Evolutionary conservation across 140 eudicot genomes (phyloP), one percentile per base, ranked within the genome.

Genomic region (Stevia rebaudiana): DNA sequence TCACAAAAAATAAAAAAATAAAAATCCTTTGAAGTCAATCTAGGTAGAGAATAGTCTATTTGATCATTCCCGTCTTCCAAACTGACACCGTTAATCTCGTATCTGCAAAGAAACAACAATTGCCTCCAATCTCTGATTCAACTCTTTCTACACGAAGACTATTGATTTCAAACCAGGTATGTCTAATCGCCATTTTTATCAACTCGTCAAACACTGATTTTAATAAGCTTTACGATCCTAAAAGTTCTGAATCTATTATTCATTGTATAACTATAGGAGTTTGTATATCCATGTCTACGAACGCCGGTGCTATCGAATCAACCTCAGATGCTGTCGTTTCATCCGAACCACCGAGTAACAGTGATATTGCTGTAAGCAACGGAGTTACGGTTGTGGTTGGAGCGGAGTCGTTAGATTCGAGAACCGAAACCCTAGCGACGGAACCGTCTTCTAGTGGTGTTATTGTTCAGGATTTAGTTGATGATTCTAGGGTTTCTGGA

Each of bases 401-500:
- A 35, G 49, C 15, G 33, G 48, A 41, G 9, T 63, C 57, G 49
- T 28, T 51, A 25, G 77, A 41, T 63, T 41, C 42, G 42, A 53
- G 42, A 46, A 53, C 66, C 6, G 72, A 23, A 73, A 73, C 67
- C 72, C 78, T 65, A 65, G 25, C 57, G 21, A 52, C 7, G 52
- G 55, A 61, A 15, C 61, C 51, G 51, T 58, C 50, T 31, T 21
- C 67, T 59, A 69, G 42, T 23, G 44, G 21, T 15, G 6, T 21
- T 36, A 13, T 4, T 74, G 63, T 59, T 48, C 50, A 39, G 43
- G 60, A 41, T 67, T n/a, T 33, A 41, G 8, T 68, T 75, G 64
- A 62, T 67, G 76, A 80, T 51, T 23, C 54, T 70, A 67, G 85
- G 84, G 90, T 68, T 81, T 76, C 65, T 17, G 83, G 48, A 57